A percentile compares a stretch with the other conserved stretches of the same genome.
phyloP scores from a whole-genome alignment of 2,329 filamentous ascomycete species.

The Neofusicoccum ribis region DNA sequence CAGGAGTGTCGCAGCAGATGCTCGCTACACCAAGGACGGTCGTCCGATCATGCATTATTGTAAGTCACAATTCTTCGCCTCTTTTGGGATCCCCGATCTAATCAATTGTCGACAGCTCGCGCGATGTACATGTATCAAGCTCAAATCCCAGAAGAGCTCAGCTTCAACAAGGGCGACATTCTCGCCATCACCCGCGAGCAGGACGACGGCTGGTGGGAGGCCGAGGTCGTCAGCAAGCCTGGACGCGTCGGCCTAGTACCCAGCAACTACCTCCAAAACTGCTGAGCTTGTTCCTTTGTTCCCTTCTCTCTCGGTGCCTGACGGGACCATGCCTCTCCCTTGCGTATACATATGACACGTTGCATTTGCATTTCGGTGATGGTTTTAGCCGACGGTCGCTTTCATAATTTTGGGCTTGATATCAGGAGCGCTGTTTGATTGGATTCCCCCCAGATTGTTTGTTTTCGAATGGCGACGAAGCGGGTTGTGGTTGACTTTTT shows the following conservation, averaged over 20 bases:
- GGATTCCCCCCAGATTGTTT: slow-evolving; percentile 13
- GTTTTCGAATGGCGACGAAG: background rate
- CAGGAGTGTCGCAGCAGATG: slow-evolving; percentile 77
- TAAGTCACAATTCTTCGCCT: slow-evolving; percentile 54
- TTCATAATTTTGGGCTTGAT: background rate
- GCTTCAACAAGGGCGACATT: slow-evolving; percentile 89
- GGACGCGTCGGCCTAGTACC: slow-evolving; percentile 61
- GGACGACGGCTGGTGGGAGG: slow-evolving; percentile 99
- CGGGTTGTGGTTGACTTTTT: background rate
- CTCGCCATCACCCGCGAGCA: slow-evolving; percentile 86
- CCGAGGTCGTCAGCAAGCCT: slow-evolving; percentile 73
- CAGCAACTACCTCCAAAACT: slow-evolving; percentile 66
- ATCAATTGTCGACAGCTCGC: slow-evolving; percentile 62
- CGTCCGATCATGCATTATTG: slow-evolving; percentile 89
- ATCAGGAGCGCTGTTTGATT: slow-evolving; percentile 1
- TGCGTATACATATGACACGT: background rate
- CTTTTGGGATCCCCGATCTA: background rate
- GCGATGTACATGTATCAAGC: slow-evolving; percentile 93
- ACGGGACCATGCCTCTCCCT: background rate
- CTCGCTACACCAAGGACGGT: slow-evolving; percentile 68
- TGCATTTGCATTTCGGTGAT: slow-evolving; percentile 13
- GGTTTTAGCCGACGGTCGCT: slow-evolving; percentile 8
- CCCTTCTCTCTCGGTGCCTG: background rate
- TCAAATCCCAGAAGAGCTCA: slow-evolving; percentile 91
- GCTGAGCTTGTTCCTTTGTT: slow-evolving; percentile 31